Base-by-base conservation (phyloP, 1,139 yeast species). In the Pichia sp. region DNA sequence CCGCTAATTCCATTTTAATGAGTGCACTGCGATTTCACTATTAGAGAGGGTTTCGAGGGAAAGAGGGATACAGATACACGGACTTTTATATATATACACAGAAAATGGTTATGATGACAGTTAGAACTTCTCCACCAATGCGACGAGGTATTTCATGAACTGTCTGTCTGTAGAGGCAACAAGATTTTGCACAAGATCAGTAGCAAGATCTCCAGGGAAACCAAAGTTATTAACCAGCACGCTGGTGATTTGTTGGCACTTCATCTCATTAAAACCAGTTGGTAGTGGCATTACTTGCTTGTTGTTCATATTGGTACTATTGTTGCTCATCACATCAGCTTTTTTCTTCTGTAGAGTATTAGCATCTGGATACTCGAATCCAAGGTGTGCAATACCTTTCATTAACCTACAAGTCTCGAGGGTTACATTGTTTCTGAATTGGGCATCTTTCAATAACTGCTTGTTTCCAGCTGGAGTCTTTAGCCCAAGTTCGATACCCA, bases 401-500 rank as follows among this genome's bases (percentile, higher is more conserved):
- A 88, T 72, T 27, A 87, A 63, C 28, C 74, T 64, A 0, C 94
- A 77, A 10, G 86, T 65, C 51, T 91, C 98, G 27, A 53, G 40
- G 42, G 76, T 75, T 3, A 87, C 79, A 30, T 84, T 69, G 37
- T 77, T 66, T 50, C 93, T 72, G 49, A 72, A 74, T 53, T 84
- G 88, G 3, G 94, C 94, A 53, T 87, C 95, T 46, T 75, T 73
- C 35, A 79, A 63, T 51, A 81, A 74, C 48, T 79, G 77, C 30
- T 65, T 70, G 32, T 78, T 74, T 11, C 35, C 37, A 25, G 27
- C 40, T 22, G 44, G 41, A 7, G 32, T 32, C 49, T 81, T 79
- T 51, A 85, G 79, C 10, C 95, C 87, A 35, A 87, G 64, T 54
- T 85, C 94, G 63, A 87, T 83, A 32, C 79, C 69, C 38, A 85